These are phyloP conservation scores for Chaetoscypha palmicola DNA, from an alignment of 2,329 filamentous ascomycete genomes.

Conservation along the genomic window DNA sequence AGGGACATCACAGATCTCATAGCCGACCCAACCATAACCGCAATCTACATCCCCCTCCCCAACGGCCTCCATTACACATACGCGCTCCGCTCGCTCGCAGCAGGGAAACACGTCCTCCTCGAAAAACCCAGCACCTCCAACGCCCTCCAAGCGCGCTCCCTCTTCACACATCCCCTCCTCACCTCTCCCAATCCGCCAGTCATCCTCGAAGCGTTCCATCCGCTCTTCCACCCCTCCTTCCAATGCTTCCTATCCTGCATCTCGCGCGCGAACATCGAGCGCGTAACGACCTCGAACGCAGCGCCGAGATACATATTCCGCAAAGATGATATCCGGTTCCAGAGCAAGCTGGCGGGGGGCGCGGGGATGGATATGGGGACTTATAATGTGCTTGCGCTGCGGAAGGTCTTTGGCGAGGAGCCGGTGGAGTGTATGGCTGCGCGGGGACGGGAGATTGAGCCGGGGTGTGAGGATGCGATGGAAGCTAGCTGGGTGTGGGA, in stretches of 20 bases:
- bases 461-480: slow-evolving; percentile 32
- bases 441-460: slow-evolving; percentile 27
- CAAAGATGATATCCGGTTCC: slow-evolving; percentile 38
- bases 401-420: slow-evolving; percentile 35
- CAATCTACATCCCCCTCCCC: slow-evolving; percentile 45
- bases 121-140: slow-evolving; percentile 48
- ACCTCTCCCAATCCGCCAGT: slow-evolving; percentile 33
- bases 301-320: slow-evolving; percentile 30
- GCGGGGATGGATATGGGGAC: slow-evolving; percentile 34
- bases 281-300: slow-evolving; percentile 29
- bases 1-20: slow-evolving; percentile 30
- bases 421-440: slow-evolving; percentile 35
- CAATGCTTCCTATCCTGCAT: slow-evolving; percentile 36
- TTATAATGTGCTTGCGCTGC: slow-evolving; percentile 35
- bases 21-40: slow-evolving; percentile 38
- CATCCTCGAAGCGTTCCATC: slow-evolving; percentile 47
- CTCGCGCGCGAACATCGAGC: slow-evolving; percentile 33
- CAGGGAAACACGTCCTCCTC: slow-evolving; percentile 48
- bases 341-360: slow-evolving; percentile 34
- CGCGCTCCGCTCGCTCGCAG: slow-evolving; percentile 40
- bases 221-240: slow-evolving; percentile 44
- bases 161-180: slow-evolving; percentile 38
- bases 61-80: slow-evolving; percentile 39
- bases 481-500: slow-evolving; percentile 35
- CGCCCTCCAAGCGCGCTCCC: slow-evolving; percentile 35